Evolutionary conservation across 768 basidiomycete genomes (phyloP), one percentile per base, ranked within the genome.

Genomic region (Daedaleopsis sinensis): DNA sequence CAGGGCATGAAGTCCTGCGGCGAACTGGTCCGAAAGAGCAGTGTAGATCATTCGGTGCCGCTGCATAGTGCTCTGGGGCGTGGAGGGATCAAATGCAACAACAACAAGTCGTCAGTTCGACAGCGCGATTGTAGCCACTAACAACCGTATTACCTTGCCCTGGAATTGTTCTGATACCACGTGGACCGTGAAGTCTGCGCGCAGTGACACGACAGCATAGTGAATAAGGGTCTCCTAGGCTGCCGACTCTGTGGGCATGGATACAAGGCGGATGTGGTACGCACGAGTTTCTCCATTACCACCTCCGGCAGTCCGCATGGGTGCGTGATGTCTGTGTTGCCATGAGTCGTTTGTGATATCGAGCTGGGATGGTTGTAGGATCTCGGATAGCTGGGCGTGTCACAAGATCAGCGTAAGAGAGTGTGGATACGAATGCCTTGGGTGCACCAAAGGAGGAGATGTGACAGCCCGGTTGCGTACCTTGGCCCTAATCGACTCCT

Each of bases 301-400:
- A 65, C 83, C 86, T 57, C 81, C 84, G 73, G 84, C 79, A 47
- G 80, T 86, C 71, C 83, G 82, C 93, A 94, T 94, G 50, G 93
- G 80, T 58, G 82, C 82, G 76, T 94, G 93, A 77, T 94, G 89
- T 69, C 89, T 84, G 74, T 94, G 93, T 76, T 90, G 81, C 84
- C 85, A 87, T 55, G 93, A 94, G 69, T 94, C 89, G 75, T 94
- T 94, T 38, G 80, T 80, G 70, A 94, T 88, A 56, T 71, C 79
- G 70, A 94, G 78, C 67, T 80, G 78, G 56, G 81, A 74, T 19
- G 93, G 92, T 67, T 79, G 77, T 57, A 94, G 79, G 52, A 84
- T 76, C 47, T 76, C 71, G 56, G 79, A 84, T 66, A 94, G 77
- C 93, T 94, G 71, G 5, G 21, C 18, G 15, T 23, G 47, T 24